Conservation (phyloP, 2,329 filamentous ascomycete species). For the Ilyonectria mors-panacis region DNA sequence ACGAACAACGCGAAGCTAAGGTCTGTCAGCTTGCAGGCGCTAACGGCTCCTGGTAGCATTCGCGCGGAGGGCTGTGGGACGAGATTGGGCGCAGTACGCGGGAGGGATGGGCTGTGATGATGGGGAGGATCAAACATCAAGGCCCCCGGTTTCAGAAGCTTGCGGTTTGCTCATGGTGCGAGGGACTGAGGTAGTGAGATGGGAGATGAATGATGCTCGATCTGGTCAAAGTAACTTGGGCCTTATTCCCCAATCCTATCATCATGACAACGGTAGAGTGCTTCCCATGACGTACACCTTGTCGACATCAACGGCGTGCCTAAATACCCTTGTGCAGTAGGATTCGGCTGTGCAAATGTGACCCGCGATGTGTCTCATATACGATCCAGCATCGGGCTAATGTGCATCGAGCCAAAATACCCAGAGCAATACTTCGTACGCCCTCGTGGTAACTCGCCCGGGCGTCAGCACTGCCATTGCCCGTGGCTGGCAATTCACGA, state of each 20-base stretch:
- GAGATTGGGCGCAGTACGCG: constrained; percentile 5
- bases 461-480: background rate
- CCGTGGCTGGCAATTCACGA: background rate
- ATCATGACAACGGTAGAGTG: background rate
- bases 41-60: background rate
- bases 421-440: background rate
- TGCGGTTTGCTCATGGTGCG: background rate
- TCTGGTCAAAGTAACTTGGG: background rate
- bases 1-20: background rate
- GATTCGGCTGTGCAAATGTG: background rate
- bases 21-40: background rate
- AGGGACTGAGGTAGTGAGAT: background rate
- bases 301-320: background rate
- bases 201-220: background rate
- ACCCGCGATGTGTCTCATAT: background rate
- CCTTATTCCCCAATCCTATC: background rate
- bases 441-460: background rate
- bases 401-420: background rate
- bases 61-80: background rate
- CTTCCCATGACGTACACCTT: background rate
- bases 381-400: background rate
- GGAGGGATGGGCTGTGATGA: background rate
- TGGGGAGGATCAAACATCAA: background rate
- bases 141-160: background rate
- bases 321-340: background rate